These are phyloP conservation scores for Entelexis paramagnoliae DNA, from an alignment of 1,139 yeast genomes.

Conservation along the genomic window DNA sequence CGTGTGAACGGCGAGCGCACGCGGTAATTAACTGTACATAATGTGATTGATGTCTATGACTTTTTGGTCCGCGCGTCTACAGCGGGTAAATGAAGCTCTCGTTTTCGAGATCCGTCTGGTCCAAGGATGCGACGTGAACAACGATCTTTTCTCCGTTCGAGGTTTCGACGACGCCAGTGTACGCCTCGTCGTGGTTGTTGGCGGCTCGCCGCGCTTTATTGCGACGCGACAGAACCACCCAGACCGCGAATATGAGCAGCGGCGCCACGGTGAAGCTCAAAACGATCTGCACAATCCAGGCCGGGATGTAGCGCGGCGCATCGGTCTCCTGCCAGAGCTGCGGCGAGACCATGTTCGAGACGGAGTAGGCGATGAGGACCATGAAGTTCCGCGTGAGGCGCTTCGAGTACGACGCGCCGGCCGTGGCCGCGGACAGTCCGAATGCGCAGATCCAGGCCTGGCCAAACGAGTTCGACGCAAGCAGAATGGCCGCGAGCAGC, in stretches of 20 bases:
- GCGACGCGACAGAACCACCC: conserved; percentile 30
- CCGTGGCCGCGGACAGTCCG: conserved; percentile 31
- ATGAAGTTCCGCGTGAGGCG: conserved; percentile 36
- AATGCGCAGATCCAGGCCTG: conserved; percentile 38
- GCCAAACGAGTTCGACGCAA: conserved; percentile 37
- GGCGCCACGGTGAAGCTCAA: conserved; percentile 40
- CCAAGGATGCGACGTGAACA: conserved; percentile 37
- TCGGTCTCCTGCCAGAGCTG: conserved; percentile 38
- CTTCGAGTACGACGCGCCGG: conserved; percentile 32
- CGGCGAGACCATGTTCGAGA: conserved; percentile 40
- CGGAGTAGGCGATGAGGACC: conserved; percentile 35
- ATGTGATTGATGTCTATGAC: conserved; percentile 4
- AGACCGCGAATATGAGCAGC: conserved; percentile 30
- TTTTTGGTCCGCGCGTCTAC: conserved; percentile 15
- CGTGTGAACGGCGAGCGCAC: no score
- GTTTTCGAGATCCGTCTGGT: conserved; percentile 42
- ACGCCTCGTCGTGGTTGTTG: conserved; percentile 13
- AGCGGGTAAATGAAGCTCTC: conserved; percentile 39
- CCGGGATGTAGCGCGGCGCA: conserved; percentile 39
- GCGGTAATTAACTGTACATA: neutral
- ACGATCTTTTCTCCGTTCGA: conserved; percentile 31
- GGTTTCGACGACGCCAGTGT: conserved; percentile 29
- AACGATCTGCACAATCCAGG: conserved; percentile 48
- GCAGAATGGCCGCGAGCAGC: conserved; percentile 36
- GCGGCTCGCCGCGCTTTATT: conserved; percentile 26